phyloP scores from a whole-genome alignment of 192 early-diverging fungal genomes.

The Lobulomyces angularis region DNA sequence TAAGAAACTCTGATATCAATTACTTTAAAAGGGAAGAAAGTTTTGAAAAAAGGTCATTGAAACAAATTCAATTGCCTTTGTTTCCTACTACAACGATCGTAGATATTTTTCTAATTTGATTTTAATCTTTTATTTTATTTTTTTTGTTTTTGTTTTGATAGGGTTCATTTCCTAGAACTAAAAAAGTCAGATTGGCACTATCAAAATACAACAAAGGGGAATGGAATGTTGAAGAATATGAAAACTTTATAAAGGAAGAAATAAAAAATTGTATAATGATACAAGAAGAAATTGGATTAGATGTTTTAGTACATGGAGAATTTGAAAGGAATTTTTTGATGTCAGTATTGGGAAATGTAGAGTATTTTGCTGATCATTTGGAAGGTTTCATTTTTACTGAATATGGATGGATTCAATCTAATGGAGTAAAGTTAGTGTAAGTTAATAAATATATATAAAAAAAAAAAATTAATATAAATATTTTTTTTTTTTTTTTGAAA shows the following conservation, averaged over 20 bases:
- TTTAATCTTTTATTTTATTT: too few species aligned
- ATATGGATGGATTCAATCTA: conserved; percentile 95
- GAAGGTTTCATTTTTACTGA: conserved; percentile 85
- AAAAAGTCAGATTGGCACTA: conserved; percentile 85
- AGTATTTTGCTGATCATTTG: conserved; percentile 92
- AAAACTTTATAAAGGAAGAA: conserved; percentile 72
- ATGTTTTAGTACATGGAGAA: conserved; percentile 97
- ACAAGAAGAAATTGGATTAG: conserved; percentile 81
- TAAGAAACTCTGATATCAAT: conserved; percentile 63
- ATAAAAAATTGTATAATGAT: conserved; percentile 72
- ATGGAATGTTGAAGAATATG: conserved; percentile 54
- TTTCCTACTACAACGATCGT: conserved; percentile 96
- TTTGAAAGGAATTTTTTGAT: conserved; percentile 92
- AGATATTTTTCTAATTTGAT: too few species aligned
- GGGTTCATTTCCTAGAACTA: conserved; percentile 98
- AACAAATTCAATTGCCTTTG: conserved; percentile 66
- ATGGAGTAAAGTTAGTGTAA: too few species aligned
- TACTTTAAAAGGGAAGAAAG: too few species aligned
- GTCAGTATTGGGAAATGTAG: too few species aligned
- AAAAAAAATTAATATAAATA: too few species aligned
- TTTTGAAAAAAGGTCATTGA: conserved; percentile 61
- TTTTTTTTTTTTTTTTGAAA: conserved; percentile 83
- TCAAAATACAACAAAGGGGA: conserved; percentile 79
- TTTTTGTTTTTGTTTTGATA: too few species aligned
- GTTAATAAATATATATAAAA: too few species aligned